Conservation (phyloP, 1,139 yeast genomes). For the Debaryomycetaceae sp. region DNA sequence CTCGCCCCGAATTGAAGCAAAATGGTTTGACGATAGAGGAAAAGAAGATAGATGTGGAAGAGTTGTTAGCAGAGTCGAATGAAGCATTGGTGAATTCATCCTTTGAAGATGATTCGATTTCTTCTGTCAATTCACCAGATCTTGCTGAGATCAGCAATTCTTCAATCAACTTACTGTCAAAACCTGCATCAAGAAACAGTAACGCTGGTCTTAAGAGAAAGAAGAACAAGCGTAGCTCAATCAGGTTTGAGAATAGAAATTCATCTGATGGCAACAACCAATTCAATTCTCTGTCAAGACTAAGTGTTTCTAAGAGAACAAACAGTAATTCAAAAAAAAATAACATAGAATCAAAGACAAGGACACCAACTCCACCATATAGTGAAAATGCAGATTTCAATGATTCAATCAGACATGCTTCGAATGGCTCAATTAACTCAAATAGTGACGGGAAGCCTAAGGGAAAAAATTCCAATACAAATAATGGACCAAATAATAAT, state of each 20-base stretch:
- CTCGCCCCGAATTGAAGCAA: slow-evolving; percentile 37
- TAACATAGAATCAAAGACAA: slow-evolving; percentile 14
- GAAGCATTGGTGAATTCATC: slow-evolving; percentile 31
- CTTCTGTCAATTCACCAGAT: slow-evolving; percentile 28
- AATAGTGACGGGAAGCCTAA: slow-evolving; percentile 1
- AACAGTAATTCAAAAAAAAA: slow-evolving; percentile 9
- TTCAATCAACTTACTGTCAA: slow-evolving; percentile 1
- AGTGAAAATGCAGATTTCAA: slow-evolving; percentile 7
- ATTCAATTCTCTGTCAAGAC: slow-evolving; percentile 20
- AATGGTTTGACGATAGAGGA: slow-evolving; percentile 27
- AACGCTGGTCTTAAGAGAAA: slow-evolving; percentile 25
- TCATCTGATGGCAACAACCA: slow-evolving; percentile 19
- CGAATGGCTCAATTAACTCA: not conserved
- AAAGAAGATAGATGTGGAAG: slow-evolving; percentile 32
- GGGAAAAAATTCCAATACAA: slow-evolving; percentile 7
- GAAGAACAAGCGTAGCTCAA: slow-evolving; percentile 31
- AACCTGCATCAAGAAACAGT: slow-evolving; percentile 21
- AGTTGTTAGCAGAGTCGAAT: slow-evolving; percentile 31
- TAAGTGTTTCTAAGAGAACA: slow-evolving; percentile 19
- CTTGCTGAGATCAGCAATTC: slow-evolving; percentile 10
- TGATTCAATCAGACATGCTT: not conserved
- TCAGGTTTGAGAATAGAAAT: slow-evolving; percentile 24
- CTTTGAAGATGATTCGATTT: slow-evolving; percentile 34
- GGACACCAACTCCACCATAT: slow-evolving; percentile 29
- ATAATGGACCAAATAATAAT: slow-evolving; percentile 15